Evolutionary conservation across 768 basidiomycete genomes (phyloP), one percentile per base, ranked within the genome.

Genomic region (Rhizopogon roseolus): DNA sequence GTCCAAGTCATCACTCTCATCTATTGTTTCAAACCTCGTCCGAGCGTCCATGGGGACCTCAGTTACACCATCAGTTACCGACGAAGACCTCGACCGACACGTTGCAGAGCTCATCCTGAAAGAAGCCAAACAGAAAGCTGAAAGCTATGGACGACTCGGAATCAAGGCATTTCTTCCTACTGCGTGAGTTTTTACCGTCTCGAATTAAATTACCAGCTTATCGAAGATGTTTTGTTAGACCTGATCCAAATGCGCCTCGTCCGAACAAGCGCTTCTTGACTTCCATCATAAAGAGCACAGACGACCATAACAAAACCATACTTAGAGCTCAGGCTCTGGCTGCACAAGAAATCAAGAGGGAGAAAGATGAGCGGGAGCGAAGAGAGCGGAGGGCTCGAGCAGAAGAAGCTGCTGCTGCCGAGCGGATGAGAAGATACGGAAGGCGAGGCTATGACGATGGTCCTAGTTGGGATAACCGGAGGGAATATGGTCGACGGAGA

Each of bases 221-320:
- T 37, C 52, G 22, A 39, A 16, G 34, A 6, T 25, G 19, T 42
- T 29, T 14, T 11, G 53, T 29, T 60, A 90, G 86, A 53, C 69
- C 80, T 5, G 89, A 91, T 62, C 80, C 76, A 59, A 85, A 85
- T 67, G 85, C 82, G 1, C 92, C 92, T 0, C 84, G 81, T 59
- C 70, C 95, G 34, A 90, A 91, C 71, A 91, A 91, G 64, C 88
- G 89, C 0, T 91, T 91, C 64, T 72, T 91, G 25, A 79, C 82
- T 0, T 85, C 87, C 19, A 93, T 99, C 56, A 94, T 99, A 53
- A 84, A 86, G 60, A 93, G 82, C 59, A 97, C 97, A 4, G 95
- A 97, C 65, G 95, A 95, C 54, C 97, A 99, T 64, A 99, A 99
- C 69, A 85, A 87, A 70, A 84, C 88, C 11, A 76, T 99, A 43